phyloP scores from a whole-genome alignment of 2,329 filamentous ascomycete species.

The Immersiporthe knoxdaviesiana region DNA sequence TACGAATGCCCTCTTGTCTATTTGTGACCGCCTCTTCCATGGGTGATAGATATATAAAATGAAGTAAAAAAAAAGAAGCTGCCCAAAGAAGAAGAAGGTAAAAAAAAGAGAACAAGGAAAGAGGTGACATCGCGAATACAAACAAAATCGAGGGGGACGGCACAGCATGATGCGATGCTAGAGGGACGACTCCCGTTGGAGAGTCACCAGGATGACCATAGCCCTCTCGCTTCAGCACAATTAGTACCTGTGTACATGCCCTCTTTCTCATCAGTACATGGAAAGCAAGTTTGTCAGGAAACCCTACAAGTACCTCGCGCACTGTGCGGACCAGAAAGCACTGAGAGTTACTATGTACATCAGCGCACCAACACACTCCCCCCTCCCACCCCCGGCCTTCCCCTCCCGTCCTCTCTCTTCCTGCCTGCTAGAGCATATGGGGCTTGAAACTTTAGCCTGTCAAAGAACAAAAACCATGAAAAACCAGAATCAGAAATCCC shows the following conservation, averaged over 20 bases:
- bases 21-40: not conserved
- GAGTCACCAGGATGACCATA: not conserved
- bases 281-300: not conserved
- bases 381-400: too few relatives aligned
- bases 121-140: not conserved
- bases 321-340: not conserved
- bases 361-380: not conserved
- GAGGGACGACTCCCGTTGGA: not conserved
- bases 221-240: not conserved
- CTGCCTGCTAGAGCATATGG: not conserved
- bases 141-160: too few relatives aligned
- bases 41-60: too few relatives aligned
- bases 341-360: not conserved
- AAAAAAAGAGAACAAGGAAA: not conserved
- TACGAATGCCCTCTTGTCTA: not conserved
- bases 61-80: too few relatives aligned
- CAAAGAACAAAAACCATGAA: not conserved
- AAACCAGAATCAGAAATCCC: not conserved
- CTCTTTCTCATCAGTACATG: not conserved
- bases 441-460: not conserved
- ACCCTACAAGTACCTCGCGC: not conserved
- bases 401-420: not conserved
- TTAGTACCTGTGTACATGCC: not conserved
- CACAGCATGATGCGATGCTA: too few relatives aligned
- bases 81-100: not conserved